A percentile compares a stretch with the other conserved stretches of the same genome.
phyloP scores from a whole-genome alignment of 2,329 filamentous ascomycete genomes.

The Botryotinia convoluta region DNA sequence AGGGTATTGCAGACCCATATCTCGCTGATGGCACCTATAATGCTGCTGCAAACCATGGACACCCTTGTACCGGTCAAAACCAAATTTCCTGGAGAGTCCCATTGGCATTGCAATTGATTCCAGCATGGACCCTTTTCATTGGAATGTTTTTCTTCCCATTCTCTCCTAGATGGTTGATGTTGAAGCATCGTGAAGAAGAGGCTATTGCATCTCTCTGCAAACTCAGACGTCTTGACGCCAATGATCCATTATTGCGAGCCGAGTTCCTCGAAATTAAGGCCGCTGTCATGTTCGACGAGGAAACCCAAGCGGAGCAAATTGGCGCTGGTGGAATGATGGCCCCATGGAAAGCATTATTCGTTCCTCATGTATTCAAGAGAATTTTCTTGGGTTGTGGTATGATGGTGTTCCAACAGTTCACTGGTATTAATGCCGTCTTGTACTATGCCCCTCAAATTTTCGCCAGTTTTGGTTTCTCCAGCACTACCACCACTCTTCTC shows the following conservation, averaged over 20 bases:
- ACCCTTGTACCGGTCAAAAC: slow-evolving; percentile 27
- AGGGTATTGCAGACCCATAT: slow-evolving; percentile 15
- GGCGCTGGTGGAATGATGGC: slow-evolving; percentile 49
- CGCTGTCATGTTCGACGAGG: slow-evolving; percentile 57
- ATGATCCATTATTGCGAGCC: slow-evolving; percentile 52
- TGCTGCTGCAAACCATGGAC: slow-evolving; percentile 55
- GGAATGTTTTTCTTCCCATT: slow-evolving; percentile 55
- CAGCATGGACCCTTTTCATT: slow-evolving; percentile 57
- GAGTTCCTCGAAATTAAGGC: slow-evolving; percentile 55
- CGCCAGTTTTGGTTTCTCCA: slow-evolving; percentile 40
- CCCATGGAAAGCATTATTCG: slow-evolving; percentile 44
- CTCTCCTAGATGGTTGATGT: slow-evolving; percentile 48
- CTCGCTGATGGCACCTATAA: slow-evolving; percentile 34
- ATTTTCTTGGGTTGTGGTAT: slow-evolving; percentile 50
- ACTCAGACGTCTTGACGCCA: slow-evolving; percentile 41
- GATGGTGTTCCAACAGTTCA: slow-evolving; percentile 53
- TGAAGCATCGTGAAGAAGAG: slow-evolving; percentile 46
- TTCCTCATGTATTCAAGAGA: slow-evolving; percentile 42
- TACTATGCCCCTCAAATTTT: slow-evolving; percentile 50
- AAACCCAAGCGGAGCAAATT: slow-evolving; percentile 36
- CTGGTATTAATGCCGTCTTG: slow-evolving; percentile 45
- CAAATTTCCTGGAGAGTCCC: slow-evolving; percentile 58
- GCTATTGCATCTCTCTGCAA: slow-evolving; percentile 45
- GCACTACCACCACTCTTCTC: slow-evolving; percentile 52
- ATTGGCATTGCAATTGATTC: slow-evolving; percentile 56